Evolutionary conservation across 129 eudicot genomes (phyloP).

Genomic region (Centella asiatica): DNA sequence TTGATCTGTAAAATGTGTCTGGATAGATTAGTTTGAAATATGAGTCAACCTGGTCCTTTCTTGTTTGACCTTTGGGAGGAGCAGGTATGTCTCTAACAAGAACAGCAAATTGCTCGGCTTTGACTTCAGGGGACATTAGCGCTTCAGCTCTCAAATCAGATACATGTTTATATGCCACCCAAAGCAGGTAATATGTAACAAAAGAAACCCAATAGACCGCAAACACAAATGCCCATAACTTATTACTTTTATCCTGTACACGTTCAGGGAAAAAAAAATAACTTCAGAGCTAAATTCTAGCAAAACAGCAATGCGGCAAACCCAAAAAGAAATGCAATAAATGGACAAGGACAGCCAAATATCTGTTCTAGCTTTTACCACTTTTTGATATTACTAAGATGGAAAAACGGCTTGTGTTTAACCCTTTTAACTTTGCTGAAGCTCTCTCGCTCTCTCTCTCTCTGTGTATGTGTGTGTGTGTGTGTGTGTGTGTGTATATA

Average conservation of each 20-base stretch:
- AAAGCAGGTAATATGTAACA: conserved; percentile 55
- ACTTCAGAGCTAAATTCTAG: not conserved
- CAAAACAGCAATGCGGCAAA: not conserved
- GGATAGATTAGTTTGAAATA: conserved; percentile 76
- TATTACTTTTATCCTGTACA: conserved; percentile 38
- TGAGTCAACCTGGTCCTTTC: conserved; percentile 68
- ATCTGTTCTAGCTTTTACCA: too few relatives aligned
- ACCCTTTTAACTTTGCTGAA: too few relatives aligned
- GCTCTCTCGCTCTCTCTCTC: too few relatives aligned
- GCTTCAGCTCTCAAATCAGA: conserved; percentile 66
- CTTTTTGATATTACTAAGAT: too few relatives aligned
- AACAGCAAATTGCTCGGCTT: conserved; percentile 75
- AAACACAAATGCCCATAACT: conserved; percentile 59
- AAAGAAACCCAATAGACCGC: conserved; percentile 80
- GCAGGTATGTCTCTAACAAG: conserved; percentile 82
- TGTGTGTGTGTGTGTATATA: too few relatives aligned
- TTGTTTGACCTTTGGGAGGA: conserved; percentile 38
- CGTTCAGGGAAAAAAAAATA: not conserved
- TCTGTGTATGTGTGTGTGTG: too few relatives aligned
- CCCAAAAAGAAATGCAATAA: too few relatives aligned
- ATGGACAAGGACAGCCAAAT: not conserved
- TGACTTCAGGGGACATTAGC: conserved; percentile 52
- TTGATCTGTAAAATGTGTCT: conserved; percentile 64
- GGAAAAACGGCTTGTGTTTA: too few relatives aligned
- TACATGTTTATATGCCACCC: conserved; percentile 89